Conservation (phyloP, 352 stramenopile genomes). For the Phytophthora vignae region DNA sequence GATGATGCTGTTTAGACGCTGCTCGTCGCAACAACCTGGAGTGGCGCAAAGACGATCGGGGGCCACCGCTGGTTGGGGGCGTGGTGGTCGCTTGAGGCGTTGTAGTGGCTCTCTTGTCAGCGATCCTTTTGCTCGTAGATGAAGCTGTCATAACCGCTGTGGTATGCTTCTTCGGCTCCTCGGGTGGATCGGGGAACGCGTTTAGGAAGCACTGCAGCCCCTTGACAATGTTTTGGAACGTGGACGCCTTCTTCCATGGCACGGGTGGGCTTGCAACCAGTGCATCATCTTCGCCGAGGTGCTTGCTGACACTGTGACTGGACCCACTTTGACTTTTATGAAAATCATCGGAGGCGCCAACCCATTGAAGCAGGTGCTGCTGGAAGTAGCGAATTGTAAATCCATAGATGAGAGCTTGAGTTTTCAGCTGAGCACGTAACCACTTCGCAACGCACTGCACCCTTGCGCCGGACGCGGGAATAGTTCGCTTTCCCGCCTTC, state of each 20-base stretch:
- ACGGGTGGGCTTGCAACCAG: slow-evolving; percentile 24
- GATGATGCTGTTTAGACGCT: slow-evolving; percentile 20
- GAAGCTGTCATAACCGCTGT: background rate
- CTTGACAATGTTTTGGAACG: slow-evolving; percentile 85
- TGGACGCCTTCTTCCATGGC: slow-evolving; percentile 47
- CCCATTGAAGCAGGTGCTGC: slow-evolving; percentile 71
- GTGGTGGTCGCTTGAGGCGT: background rate
- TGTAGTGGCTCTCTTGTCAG: slow-evolving; percentile 5
- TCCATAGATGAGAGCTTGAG: slow-evolving; percentile 68
- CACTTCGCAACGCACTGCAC: slow-evolving; percentile 61
- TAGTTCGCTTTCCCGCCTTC: slow-evolving; percentile 15
- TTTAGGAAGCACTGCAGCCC: slow-evolving; percentile 78
- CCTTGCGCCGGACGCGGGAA: slow-evolving; percentile 41
- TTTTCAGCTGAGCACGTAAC: slow-evolving; percentile 63
- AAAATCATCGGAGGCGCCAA: slow-evolving; percentile 40
- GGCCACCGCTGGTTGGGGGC: slow-evolving; percentile 4
- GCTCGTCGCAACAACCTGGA: slow-evolving; percentile 25
- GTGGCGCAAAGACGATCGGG: slow-evolving; percentile 15
- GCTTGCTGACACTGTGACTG: slow-evolving; percentile 22
- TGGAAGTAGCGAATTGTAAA: slow-evolving; percentile 86
- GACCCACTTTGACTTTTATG: slow-evolving; percentile 24
- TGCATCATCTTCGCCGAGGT: slow-evolving; percentile 31
- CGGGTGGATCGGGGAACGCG: slow-evolving; percentile 56
- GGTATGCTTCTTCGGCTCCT: slow-evolving; percentile 10
- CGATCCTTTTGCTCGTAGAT: background rate